Conservation (phyloP, 129 eudicot genomes). For the Oenanthe sinensis region DNA sequence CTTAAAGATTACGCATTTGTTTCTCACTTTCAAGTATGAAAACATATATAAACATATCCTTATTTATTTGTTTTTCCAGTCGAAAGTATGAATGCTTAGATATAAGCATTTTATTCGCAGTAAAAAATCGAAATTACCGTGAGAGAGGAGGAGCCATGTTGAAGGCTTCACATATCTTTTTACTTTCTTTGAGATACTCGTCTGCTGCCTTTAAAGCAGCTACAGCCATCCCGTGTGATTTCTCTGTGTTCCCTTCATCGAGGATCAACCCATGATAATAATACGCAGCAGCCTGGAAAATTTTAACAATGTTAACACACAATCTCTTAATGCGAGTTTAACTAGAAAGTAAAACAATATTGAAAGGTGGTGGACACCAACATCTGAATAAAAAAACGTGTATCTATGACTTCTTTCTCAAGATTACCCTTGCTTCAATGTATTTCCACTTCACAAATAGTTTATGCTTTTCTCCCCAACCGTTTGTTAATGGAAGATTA, state of each 20-base stretch:
- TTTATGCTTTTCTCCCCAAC: conserved; percentile 96
- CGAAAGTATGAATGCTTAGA: not conserved
- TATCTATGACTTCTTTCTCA: not conserved
- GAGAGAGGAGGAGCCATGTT: conserved; percentile 71
- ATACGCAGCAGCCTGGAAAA: conserved; percentile 81
- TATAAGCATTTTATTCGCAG: not conserved
- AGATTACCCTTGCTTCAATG: conserved; percentile 78
- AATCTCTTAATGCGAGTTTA: not conserved
- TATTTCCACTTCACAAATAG: conserved; percentile 87
- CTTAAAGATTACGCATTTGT: not conserved
- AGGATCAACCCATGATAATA: conserved; percentile 94
- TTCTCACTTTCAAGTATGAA: not conserved
- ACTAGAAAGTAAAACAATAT: not conserved
- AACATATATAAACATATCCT: not conserved
- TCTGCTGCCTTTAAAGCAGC: conserved; percentile 98
- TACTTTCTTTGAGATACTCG: conserved; percentile 91
- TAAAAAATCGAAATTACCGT: conserved; percentile 34
- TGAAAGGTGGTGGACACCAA: not conserved
- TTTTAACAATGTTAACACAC: not conserved
- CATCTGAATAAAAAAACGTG: not conserved
- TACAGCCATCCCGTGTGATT: conserved; percentile 95
- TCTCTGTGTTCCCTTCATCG: conserved; percentile 96
- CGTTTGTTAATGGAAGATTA: conserved; percentile 73
- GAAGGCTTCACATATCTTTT: conserved; percentile 78
- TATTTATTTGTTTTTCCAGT: not conserved